Evolutionary conservation across 306 rosid genomes (phyloP).

Genomic region (Prinsepia uniflora): DNA sequence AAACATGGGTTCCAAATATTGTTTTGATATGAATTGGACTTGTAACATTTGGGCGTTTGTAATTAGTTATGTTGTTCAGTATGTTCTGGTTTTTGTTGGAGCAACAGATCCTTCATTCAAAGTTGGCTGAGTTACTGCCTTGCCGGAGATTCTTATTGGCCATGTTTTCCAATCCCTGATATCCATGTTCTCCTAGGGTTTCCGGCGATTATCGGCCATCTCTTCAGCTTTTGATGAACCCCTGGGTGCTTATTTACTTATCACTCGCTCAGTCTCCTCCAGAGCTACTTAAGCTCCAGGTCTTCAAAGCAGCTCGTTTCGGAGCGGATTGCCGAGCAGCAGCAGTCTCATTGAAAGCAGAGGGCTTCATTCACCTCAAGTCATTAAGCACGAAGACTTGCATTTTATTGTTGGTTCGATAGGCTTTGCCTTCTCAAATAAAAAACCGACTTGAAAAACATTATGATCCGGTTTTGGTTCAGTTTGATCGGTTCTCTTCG

Average conservation of each 20-base stretch:
- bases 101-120: neutral
- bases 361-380: neutral
- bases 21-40: neutral
- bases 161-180: slow-evolving; percentile 17
- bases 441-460: too few relatives aligned
- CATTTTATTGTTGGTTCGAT: too few relatives aligned
- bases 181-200: slow-evolving; percentile 3
- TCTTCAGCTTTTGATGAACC: slow-evolving; percentile 16
- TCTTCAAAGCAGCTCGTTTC: slow-evolving; percentile 2
- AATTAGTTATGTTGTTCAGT: slow-evolving; percentile 15
- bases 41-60: neutral
- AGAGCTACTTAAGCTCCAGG: slow-evolving; percentile 12
- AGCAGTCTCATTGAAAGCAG: neutral
- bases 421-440: too few relatives aligned
- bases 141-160: too few relatives aligned
- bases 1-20: neutral
- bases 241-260: slow-evolving; percentile 4
- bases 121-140: neutral
- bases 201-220: too few relatives aligned
- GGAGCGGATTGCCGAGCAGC: neutral
- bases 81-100: neutral
- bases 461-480: too few relatives aligned
- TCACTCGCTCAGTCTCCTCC: neutral
- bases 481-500: too few relatives aligned
- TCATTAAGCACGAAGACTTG: too few relatives aligned